Percentiles rank a stretch among this genome's conserved stretches.
phyloP scores from a whole-genome alignment of 352 stramenopile species.

The Globisporangium cederbergense region DNA sequence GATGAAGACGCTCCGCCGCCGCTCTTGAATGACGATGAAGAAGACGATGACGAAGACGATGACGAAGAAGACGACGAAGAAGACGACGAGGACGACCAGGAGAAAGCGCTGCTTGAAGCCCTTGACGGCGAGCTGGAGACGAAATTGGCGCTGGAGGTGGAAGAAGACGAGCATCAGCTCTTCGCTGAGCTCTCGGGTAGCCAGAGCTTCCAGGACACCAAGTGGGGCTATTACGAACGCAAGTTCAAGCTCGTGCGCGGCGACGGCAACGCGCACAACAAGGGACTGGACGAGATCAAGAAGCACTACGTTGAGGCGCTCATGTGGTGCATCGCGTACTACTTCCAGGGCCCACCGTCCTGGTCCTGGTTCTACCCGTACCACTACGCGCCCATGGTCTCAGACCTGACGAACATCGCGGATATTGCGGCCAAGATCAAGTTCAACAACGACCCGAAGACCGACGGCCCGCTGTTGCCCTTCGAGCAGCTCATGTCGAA shows the following conservation, averaged over 20 bases:
- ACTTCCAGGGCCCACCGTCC: conserved; percentile 91
- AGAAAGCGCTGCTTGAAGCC: conserved; percentile 53
- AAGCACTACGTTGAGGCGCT: conserved; percentile 78
- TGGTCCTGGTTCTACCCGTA: conserved; percentile 99
- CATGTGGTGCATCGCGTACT: conserved; percentile 79
- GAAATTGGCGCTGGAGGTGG: conserved; percentile 34
- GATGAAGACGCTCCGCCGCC: conserved; percentile 21
- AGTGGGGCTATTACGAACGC: conserved; percentile 82
- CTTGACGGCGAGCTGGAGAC: conserved; percentile 54
- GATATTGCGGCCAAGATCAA: conserved; percentile 53
- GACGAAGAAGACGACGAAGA: conserved; percentile 32
- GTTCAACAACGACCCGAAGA: conserved; percentile 77
- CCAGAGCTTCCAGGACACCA: conserved; percentile 77
- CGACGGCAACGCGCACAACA: conserved; percentile 55
- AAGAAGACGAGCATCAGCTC: conserved; percentile 46
- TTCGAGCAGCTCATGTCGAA: conserved; percentile 99
- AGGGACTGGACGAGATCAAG: conserved; percentile 57
- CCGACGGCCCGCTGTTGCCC: conserved; percentile 88
- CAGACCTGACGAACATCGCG: conserved; percentile 93
- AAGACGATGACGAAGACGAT: conserved; percentile 36
- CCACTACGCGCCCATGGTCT: conserved; percentile 99
- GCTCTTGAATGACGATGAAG: conserved; percentile 29
- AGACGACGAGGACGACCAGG: conserved; percentile 43
- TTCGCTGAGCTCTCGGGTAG: conserved; percentile 51
- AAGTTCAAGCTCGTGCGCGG: conserved; percentile 70